phyloP scores from a whole-genome alignment of 768 basidiomycete species.

The Termitomyces bulborhizus region DNA sequence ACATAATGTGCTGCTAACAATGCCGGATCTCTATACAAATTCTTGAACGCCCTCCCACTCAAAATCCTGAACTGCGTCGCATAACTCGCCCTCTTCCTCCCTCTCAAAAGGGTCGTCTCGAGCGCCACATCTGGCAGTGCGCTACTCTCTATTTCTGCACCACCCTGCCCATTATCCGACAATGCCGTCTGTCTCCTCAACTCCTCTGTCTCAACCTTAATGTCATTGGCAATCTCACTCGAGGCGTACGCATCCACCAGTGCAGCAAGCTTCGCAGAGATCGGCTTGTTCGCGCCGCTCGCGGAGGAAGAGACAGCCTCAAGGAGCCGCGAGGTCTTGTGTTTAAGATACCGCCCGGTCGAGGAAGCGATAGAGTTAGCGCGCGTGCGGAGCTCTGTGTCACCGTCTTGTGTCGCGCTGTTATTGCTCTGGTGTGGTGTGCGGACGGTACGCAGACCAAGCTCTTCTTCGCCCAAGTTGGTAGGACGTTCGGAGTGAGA shows the following conservation, averaged over 20 bases:
- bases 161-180: conserved; percentile 20
- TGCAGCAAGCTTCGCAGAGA: conserved; percentile 55
- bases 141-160: conserved; percentile 24
- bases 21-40: conserved; percentile 92
- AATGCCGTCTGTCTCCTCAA: conserved; percentile 29
- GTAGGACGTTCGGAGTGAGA: conserved; percentile 27
- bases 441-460: conserved; percentile 41
- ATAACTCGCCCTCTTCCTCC: conserved; percentile 78
- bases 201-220: conserved; percentile 56
- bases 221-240: conserved; percentile 58
- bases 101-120: conserved; percentile 63
- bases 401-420: conserved; percentile 27
- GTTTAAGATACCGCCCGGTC: conserved; percentile 50
- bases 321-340: conserved; percentile 69
- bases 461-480: conserved; percentile 66
- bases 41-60: conserved; percentile 97
- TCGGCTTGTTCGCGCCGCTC: conserved; percentile 19
- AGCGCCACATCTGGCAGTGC: conserved; percentile 57
- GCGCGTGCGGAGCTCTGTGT: conserved; percentile 47
- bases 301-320: conserved; percentile 43
- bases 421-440: conserved; percentile 26
- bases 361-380: conserved; percentile 36
- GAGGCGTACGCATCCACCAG: conserved; percentile 69
- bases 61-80: conserved; percentile 89
- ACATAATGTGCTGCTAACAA: conserved; percentile 87